Evolutionary conservation across 345 rosid genomes (phyloP).

Genomic region (Aquilaria malaccensis): DNA sequence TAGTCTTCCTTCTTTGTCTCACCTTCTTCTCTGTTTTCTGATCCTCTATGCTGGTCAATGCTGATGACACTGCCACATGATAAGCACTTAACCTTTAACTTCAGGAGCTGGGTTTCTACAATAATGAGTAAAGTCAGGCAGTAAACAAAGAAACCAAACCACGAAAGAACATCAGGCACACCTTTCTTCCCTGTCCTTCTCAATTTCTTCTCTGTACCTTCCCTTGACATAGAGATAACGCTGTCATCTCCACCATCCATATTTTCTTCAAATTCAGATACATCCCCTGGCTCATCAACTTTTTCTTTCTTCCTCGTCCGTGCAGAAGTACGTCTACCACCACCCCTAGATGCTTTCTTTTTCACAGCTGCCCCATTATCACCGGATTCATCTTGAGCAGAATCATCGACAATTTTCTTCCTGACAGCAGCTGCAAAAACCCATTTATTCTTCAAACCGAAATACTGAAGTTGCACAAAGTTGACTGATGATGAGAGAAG

Average conservation of each 20-base stretch:
- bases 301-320: conserved; percentile 52
- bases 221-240: conserved; percentile 12
- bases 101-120: too few relatives aligned
- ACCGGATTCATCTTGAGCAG: conserved; percentile 32
- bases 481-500: conserved; percentile 27
- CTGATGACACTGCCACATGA: conserved; percentile 27
- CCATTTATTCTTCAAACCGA: conserved; percentile 39
- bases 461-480: conserved; percentile 32
- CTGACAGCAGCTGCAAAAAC: conserved; percentile 38
- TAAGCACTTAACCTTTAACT: conserved; percentile 1
- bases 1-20: conserved; percentile 31
- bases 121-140: too few relatives aligned
- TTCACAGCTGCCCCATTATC: conserved; percentile 37
- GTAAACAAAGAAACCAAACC: conserved; percentile 3
- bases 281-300: conserved; percentile 27
- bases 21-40: conserved; percentile 46
- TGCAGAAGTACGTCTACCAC: conserved; percentile 33
- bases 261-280: conserved; percentile 20
- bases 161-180: conserved; percentile 11
- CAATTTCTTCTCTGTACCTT: conserved; percentile 23
- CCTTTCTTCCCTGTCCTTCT: conserved; percentile 44
- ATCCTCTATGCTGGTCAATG: conserved; percentile 32
- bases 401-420: conserved; percentile 36
- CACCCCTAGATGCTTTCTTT: conserved; percentile 34
- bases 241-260: conserved; percentile 23